Evolutionary conservation across 306 rosid species (phyloP).

Genomic region (Amphicarpaea edgeworthii): DNA sequence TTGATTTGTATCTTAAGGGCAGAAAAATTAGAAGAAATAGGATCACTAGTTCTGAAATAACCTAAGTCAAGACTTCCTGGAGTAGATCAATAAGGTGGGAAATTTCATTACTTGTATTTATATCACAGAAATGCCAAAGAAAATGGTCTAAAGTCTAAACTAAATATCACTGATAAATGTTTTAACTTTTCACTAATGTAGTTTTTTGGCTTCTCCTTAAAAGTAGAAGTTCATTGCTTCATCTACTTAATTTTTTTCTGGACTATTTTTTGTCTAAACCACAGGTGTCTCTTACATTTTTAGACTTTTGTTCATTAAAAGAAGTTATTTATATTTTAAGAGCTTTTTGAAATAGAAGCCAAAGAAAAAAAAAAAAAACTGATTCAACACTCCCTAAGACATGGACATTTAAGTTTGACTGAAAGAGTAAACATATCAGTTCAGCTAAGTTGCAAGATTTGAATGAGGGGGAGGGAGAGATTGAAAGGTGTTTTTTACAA

Average conservation of each 20-base stretch:
- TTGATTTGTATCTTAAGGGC: background rate
- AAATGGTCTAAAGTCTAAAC: background rate
- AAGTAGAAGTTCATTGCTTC: no score
- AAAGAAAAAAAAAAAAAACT: background rate
- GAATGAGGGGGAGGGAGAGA: background rate
- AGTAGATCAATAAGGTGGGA: background rate
- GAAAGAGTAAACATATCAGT: no score
- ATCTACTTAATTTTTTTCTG: no score
- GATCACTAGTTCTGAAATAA: constrained; percentile 12
- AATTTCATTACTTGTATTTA: constrained; percentile 21
- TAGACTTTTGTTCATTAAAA: no score
- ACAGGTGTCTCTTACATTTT: no score
- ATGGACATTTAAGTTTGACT: background rate
- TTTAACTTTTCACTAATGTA: background rate
- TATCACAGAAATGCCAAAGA: background rate
- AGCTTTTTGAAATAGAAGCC: background rate
- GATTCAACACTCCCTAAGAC: background rate
- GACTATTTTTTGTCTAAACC: no score
- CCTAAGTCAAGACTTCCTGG: constrained; percentile 9
- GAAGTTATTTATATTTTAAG: background rate
- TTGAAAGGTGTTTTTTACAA: background rate
- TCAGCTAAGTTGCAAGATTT: no score
- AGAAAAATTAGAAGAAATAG: background rate
- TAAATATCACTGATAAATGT: background rate
- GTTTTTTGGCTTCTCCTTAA: no score